Conservation (phyloP, 495 filamentous ascomycete species). For the Podospora australis region DNA sequence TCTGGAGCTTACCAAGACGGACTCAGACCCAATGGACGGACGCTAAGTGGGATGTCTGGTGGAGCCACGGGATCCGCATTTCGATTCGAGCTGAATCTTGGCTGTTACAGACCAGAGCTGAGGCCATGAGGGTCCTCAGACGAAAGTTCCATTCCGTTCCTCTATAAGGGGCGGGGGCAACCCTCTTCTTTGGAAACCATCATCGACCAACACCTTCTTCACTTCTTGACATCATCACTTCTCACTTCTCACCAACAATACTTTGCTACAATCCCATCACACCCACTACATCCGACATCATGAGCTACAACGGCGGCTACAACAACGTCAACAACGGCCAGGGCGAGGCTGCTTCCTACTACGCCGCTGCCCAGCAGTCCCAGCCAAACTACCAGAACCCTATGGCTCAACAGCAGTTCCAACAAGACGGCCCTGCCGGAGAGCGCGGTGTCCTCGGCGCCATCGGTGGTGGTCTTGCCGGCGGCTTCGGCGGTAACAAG, state of each 20-base stretch:
- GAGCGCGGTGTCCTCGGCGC: constrained; percentile 33
- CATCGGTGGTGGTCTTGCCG: constrained; percentile 27
- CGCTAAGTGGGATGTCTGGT: constrained; percentile 6
- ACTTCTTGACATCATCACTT: background rate
- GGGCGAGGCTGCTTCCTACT: constrained; percentile 21
- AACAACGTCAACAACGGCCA: constrained; percentile 8
- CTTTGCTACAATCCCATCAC: background rate
- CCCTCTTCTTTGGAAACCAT: background rate
- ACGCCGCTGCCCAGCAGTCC: constrained; percentile 10
- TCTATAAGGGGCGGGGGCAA: background rate
- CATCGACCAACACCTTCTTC: background rate
- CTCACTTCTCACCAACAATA: background rate
- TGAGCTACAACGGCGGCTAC: constrained; percentile 13
- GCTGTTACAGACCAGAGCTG: background rate
- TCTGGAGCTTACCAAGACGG: background rate
- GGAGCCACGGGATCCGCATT: background rate
- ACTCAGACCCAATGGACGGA: background rate
- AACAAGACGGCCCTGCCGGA: constrained; percentile 18
- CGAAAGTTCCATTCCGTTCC: background rate
- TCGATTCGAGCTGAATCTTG: constrained; percentile 4
- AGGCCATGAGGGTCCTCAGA: background rate
- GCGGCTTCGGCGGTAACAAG: constrained; percentile 30
- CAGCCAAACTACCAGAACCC: constrained; percentile 12
- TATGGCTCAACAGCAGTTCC: constrained; percentile 8
- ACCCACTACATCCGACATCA: background rate